A percentile compares a stretch with the other conserved stretches of the same genome.
phyloP scores from a whole-genome alignment of 306 rosid genomes.

The Adenanthera pavonina region DNA sequence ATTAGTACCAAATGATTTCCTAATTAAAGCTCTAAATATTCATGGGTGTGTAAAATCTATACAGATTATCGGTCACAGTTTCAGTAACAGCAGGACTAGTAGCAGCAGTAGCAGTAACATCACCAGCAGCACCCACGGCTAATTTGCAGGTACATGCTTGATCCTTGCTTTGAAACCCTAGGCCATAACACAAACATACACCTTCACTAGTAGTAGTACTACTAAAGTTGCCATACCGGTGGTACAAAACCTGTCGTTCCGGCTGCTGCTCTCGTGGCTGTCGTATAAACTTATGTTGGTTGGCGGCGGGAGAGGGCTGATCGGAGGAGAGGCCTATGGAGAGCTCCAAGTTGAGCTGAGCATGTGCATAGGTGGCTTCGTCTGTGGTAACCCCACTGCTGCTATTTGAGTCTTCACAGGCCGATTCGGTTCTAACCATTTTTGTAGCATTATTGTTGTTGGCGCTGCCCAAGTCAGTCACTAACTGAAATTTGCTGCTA shows the following conservation, averaged over 20 bases:
- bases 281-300: conserved; percentile 12
- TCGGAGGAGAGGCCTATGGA: conserved; percentile 51
- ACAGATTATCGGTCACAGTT: conserved; percentile 13
- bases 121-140: conserved; percentile 8
- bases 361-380: conserved; percentile 14
- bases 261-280: conserved; percentile 22
- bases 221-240: conserved; percentile 27
- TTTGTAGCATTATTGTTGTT: background rate
- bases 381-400: conserved; percentile 44
- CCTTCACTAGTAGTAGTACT: background rate
- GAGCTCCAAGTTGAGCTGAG: conserved; percentile 57
- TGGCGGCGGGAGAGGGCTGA: background rate
- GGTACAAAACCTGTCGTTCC: conserved; percentile 16
- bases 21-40: conserved; percentile 13
- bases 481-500: conserved; percentile 5
- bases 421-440: background rate
- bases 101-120: background rate
- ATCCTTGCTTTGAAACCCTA: conserved; percentile 40
- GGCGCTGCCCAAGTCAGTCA: background rate
- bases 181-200: conserved; percentile 42
- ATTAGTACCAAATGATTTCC: background rate
- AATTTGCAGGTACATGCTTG: conserved; percentile 38
- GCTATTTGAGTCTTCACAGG: conserved; percentile 40
- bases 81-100: background rate
- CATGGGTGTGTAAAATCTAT: conserved; percentile 31